Conservation (phyloP, 1,139 yeast genomes). For the Yamadazyma atmosphaerica region DNA sequence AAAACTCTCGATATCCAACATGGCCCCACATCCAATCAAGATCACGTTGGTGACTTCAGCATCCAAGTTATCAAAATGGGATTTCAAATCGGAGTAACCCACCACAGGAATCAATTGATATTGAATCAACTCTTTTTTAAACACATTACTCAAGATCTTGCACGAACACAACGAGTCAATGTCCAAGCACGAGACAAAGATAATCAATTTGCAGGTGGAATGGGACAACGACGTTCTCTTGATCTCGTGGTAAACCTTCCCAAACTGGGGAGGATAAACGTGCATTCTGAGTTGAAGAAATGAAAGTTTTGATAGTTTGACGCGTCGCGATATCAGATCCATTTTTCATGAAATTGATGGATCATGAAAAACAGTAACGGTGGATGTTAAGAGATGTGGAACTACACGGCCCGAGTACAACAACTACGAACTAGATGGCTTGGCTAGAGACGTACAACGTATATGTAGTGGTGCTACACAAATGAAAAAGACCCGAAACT, state of each 20-base stretch:
- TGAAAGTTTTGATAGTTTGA: too few species aligned
- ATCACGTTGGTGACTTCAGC: conserved; percentile 76
- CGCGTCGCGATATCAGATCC: neutral
- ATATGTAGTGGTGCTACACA: conserved; percentile 12
- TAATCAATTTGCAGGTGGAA: conserved; percentile 83
- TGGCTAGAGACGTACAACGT: too few species aligned
- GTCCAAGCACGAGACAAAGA: conserved; percentile 88
- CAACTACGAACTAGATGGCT: too few species aligned
- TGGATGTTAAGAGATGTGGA: too few species aligned
- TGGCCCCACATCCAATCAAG: conserved; percentile 93
- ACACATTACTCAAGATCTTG: conserved; percentile 65
- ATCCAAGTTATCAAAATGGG: conserved; percentile 65
- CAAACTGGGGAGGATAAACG: conserved; percentile 60
- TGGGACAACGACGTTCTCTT: conserved; percentile 71
- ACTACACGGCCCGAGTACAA: too few species aligned
- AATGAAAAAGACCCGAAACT: conserved; percentile 32
- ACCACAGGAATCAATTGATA: conserved; percentile 92
- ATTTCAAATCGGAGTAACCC: conserved; percentile 78
- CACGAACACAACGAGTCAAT: conserved; percentile 93
- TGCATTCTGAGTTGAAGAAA: conserved; percentile 44
- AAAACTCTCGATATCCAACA: conserved; percentile 80
- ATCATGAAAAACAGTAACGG: too few species aligned
- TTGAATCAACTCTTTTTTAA: conserved; percentile 81
- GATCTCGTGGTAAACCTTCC: conserved; percentile 59
- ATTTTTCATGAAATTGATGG: too few species aligned